Evolutionary conservation across 495 filamentous ascomycete genomes (phyloP), one percentile per base, ranked within the genome.

Genomic region (Podospora tetraspora): DNA sequence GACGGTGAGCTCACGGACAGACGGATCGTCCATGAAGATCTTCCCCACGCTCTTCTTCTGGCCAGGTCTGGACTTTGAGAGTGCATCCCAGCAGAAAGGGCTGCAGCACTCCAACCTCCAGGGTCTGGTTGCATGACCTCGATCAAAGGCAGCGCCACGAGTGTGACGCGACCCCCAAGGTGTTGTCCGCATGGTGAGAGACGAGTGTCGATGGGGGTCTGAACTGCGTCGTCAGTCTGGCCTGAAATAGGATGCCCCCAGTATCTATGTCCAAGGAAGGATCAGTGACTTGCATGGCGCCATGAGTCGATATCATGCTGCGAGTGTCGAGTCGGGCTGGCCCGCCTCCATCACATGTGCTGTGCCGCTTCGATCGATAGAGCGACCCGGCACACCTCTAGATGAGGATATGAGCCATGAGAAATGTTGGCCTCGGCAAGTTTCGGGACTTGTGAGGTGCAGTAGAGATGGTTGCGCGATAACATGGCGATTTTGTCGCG

Each of bases 141-240:
- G 21, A 13, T 29, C 25, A n/a, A 30, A n/a, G 30, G 30, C 37
- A 57, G 43, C 62, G 37, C 62, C 62, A 64, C 62, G 43, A n/a
- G 43, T 52, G 43, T 52, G 43, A 52, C 43, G 43, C 43, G 43
- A 52, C 43, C 43, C 43, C 43, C 43, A 52, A 52, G 12, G 1
- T 0, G 43, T 52, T 19, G 19, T 2, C 2, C 2, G 19, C 43
- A 52, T 52, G 16, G 43, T n/a, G 43, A 52, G 43, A 2, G 43
- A n/a, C 43, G 7, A 52, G 19, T 52, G 6, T 52, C 19, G 43
- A 52, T 52, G 43, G 43, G 43, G 43, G 43, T 52, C 43, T 34
- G 32, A 13, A 32, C 8, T 11, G 30, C 30, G 11, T 43, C 37
- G 37, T 6, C 37, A 43, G 37, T 43, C 37, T 19, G 37, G 16